Evolutionary conservation across 2,329 filamentous ascomycete species (phyloP).

Genomic region (Diaporthe nobilis): DNA sequence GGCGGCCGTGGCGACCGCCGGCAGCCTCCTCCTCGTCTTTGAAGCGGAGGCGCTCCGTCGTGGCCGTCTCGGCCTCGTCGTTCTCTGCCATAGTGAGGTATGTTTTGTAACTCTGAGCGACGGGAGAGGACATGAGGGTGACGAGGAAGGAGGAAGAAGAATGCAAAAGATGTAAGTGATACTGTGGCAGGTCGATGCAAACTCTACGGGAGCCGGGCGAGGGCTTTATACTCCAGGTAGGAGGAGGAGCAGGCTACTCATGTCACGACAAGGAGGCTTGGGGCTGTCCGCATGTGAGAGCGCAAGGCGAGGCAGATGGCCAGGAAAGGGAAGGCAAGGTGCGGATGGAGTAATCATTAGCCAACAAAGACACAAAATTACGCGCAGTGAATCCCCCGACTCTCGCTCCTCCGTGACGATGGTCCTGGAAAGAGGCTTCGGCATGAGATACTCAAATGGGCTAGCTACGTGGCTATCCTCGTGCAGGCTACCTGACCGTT

Average conservation of each 20-base stretch:
- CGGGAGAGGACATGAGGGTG: conserved; percentile 23
- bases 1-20: conserved; percentile 2
- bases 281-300: background rate
- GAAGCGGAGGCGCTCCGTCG: conserved; percentile 39
- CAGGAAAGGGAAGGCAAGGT: background rate
- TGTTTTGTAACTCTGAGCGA: conserved; percentile 34
- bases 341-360: conserved; percentile 14
- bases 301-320: background rate
- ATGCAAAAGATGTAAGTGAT: background rate
- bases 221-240: conserved; percentile 32
- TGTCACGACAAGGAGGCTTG: background rate
- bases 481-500: background rate
- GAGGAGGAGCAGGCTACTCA: conserved; percentile 7
- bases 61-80: conserved; percentile 1
- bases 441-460: conserved; percentile 10
- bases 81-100: conserved; percentile 36
- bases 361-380: conserved; percentile 26
- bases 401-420: background rate
- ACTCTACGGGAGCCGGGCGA: background rate
- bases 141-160: too few species aligned
- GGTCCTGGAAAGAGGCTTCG: conserved; percentile 1
- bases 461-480: conserved; percentile 18
- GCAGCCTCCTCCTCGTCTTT: conserved; percentile 32
- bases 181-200: background rate
- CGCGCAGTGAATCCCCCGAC: background rate